Conservation (phyloP, 176 grass and related monocot species). For the Triticum timopheevii region DNA sequence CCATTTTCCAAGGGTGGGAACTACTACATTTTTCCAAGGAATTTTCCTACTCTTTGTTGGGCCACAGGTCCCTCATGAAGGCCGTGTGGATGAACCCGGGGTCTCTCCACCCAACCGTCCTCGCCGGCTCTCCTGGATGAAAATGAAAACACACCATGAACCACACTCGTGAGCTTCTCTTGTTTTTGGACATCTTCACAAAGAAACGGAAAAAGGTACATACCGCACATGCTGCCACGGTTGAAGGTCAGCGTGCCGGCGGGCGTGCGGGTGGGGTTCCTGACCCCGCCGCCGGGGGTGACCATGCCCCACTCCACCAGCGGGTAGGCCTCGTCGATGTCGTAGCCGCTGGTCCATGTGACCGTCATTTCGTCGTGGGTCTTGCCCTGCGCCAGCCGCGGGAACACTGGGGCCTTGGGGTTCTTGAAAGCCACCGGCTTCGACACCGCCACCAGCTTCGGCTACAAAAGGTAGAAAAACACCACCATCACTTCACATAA, state of each 20-base stretch:
- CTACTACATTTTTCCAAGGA: no score
- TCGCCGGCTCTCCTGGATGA: conserved; percentile 60
- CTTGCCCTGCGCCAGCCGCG: conserved; percentile 83
- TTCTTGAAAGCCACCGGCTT: conserved; percentile 58
- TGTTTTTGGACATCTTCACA: no score
- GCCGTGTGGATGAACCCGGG: conserved; percentile 95
- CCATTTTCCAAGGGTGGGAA: no score
- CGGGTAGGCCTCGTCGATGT: conserved; percentile 76
- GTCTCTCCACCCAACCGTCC: conserved; percentile 80
- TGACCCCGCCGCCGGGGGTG: not conserved
- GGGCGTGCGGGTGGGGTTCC: conserved; percentile 26
- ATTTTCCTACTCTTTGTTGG: conserved; percentile 53
- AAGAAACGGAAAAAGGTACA: not conserved
- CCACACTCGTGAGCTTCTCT: not conserved
- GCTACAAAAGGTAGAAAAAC: conserved; percentile 3
- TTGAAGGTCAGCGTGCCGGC: conserved; percentile 82
- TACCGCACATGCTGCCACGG: conserved; percentile 82
- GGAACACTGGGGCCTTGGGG: conserved; percentile 86
- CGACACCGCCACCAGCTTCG: conserved; percentile 61
- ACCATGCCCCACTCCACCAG: conserved; percentile 85
- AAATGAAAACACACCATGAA: no score
- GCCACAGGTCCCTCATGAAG: conserved; percentile 75
- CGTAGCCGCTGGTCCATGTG: conserved; percentile 85
- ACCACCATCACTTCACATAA: not conserved
- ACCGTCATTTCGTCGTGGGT: conserved; percentile 59